These are phyloP conservation scores for Macrocybe gigantea DNA, from an alignment of 768 basidiomycete genomes.

Conservation along the genomic window DNA sequence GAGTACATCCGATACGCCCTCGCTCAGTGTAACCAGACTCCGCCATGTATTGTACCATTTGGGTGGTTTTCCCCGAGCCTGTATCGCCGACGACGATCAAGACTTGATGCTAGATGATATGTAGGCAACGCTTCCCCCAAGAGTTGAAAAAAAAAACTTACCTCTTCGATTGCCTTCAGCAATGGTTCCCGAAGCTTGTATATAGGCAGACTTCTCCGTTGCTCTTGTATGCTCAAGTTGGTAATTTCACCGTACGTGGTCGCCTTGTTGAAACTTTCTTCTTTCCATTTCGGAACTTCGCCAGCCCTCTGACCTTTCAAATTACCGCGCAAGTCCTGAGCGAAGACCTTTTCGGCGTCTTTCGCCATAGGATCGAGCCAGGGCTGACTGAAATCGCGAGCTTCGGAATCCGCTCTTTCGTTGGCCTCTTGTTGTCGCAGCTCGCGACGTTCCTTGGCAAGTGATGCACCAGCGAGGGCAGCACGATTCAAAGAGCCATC, in stretches of 20 bases:
- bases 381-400: constrained; percentile 90
- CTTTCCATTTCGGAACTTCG: constrained; percentile 87
- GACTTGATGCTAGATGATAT: constrained; percentile 72
- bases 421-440: constrained; percentile 91
- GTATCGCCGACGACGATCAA: constrained; percentile 98
- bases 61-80: constrained; percentile 97
- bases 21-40: constrained; percentile 90
- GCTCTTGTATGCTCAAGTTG: constrained; percentile 85
- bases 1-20: constrained; percentile 93
- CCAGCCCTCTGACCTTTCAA: constrained; percentile 78
- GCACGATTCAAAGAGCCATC: constrained; percentile 96
- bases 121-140: constrained; percentile 11
- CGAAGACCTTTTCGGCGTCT: constrained; percentile 81
- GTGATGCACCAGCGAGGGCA: constrained; percentile 86
- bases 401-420: constrained; percentile 90
- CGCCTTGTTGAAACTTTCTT: constrained; percentile 89
- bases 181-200: constrained; percentile 91
- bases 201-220: constrained; percentile 86
- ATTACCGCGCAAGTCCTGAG: constrained; percentile 84
- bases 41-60: constrained; percentile 98
- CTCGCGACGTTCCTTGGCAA: constrained; percentile 94
- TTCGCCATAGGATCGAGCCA: constrained; percentile 99
- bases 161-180: constrained; percentile 85
- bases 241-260: constrained; percentile 96
- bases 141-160: constrained; percentile 30